Percentiles rank a stretch among this genome's conserved stretches.
Evolutionary conservation across 2,329 filamentous ascomycete genomes (phyloP).

Genomic region (Claviceps sorghi): DNA sequence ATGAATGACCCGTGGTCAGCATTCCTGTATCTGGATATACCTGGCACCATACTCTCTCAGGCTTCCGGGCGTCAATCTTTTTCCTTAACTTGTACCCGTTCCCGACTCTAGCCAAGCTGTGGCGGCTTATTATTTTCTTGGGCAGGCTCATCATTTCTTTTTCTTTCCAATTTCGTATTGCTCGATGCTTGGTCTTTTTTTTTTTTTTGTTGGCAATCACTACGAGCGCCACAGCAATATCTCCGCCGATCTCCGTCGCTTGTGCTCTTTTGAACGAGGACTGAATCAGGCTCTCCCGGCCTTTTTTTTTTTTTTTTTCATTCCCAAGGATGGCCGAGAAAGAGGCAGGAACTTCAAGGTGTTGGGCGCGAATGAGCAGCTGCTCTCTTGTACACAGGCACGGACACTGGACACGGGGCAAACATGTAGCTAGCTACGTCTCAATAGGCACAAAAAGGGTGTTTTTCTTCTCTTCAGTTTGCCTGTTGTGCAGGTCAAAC

Average conservation of each 20-base stretch:
- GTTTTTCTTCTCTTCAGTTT: too few species aligned
- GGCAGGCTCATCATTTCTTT: constrained; percentile 12
- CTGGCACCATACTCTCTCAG: constrained; percentile 16
- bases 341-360: neutral
- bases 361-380: neutral
- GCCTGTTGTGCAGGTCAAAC: too few species aligned
- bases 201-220: constrained; percentile 12
- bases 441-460: neutral
- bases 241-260: neutral
- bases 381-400: neutral
- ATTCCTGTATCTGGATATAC: constrained; percentile 17
- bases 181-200: neutral
- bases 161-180: neutral
- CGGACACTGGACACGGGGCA: neutral
- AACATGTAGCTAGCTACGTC: constrained; percentile 6
- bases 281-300: neutral
- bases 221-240: constrained; percentile 11
- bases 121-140: constrained; percentile 13
- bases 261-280: neutral
- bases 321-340: neutral
- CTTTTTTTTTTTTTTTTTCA: neutral
- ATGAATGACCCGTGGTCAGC: constrained; percentile 15
- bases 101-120: constrained; percentile 19
- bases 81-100: constrained; percentile 19
- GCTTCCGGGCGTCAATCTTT: constrained; percentile 8